A percentile compares a stretch with the other conserved stretches of the same genome.
Evolutionary conservation across 345 rosid species (phyloP).

Genomic region (Barbarea vulgaris): DNA sequence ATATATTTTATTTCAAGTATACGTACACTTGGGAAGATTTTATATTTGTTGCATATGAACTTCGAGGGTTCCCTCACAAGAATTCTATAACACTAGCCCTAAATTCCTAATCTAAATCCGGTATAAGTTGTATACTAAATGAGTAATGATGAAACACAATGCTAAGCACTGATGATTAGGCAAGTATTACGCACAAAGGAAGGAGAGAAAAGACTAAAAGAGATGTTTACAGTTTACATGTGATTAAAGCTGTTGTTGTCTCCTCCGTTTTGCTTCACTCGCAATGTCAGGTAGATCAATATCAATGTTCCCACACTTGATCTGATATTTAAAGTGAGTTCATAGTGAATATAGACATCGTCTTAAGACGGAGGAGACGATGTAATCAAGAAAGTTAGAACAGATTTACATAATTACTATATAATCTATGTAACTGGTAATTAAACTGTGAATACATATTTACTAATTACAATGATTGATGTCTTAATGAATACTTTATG

Average conservation of each 20-base stretch:
- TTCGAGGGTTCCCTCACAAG: no score
- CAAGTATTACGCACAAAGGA: no score
- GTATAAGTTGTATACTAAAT: background rate
- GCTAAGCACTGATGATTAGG: no score
- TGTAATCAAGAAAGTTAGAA: no score
- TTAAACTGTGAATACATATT: background rate
- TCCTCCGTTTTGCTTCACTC: slow-evolving; percentile 66
- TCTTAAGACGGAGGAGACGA: no score
- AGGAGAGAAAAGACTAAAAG: slow-evolving; percentile 5
- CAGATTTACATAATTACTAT: background rate
- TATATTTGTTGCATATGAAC: background rate
- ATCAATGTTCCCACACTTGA: slow-evolving; percentile 88
- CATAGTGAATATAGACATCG: background rate
- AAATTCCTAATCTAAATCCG: background rate
- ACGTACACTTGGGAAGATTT: background rate
- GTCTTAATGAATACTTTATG: no score
- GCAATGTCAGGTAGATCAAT: slow-evolving; percentile 79
- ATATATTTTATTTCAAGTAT: no score
- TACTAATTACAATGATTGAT: background rate
- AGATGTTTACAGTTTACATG: slow-evolving; percentile 39
- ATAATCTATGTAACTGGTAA: no score
- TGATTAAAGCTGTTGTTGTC: slow-evolving; percentile 55
- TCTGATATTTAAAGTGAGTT: slow-evolving; percentile 45
- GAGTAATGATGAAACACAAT: no score
- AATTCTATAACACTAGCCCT: background rate